Base-by-base conservation (phyloP, 345 rosid species). In the Passiflora organensis region DNA sequence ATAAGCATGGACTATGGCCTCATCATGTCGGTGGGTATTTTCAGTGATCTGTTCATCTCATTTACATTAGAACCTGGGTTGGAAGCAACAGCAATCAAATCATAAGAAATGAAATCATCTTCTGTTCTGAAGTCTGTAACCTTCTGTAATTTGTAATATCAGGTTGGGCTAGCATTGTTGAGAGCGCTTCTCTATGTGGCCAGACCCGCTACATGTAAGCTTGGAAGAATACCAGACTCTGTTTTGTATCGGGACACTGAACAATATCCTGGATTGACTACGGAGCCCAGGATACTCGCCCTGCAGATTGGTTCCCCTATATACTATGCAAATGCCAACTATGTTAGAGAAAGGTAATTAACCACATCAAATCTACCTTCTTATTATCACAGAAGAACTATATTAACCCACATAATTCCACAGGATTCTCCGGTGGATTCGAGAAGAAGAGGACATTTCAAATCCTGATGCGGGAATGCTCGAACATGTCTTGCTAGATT, bases 251-350 rank as follows among this genome's bases (percentile, higher is more conserved):
- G 96, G 0, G 98, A 87, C 74, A 52, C 58, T 0, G 88, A 83
- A 54, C 98, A 91, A 25, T 87, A 91, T 51, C 84, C 90, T 6
- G 63, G n/a, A 0, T 67, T 78, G 1, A 59, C 71, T 0, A 74
- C 52, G 12, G 43, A 56, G 42, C 74, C 78, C 8, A 89, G 95
- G 34, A 58, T 76, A 50, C 66, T 91, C 18, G 60, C 78, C 73
- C 76, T 91, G 13, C 89, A 91, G 49, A 56, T 87, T 22, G 96
- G 98, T 15, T 91, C 98, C 36, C 98, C 98, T 10, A 63, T 91
- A 61, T 91, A 85, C 63, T 91, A 80, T 58, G 93, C 96, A 19
- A 91, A 87, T 47, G 56, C 73, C 36, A 73, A 81, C 62, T 91
- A 91, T 51, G 32, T 91, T 1, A 77, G 86, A 21, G 96, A 91